These are phyloP conservation scores for Fusarium sp. DNA, from an alignment of 2,329 filamentous ascomycete genomes.

Conservation along the genomic window DNA sequence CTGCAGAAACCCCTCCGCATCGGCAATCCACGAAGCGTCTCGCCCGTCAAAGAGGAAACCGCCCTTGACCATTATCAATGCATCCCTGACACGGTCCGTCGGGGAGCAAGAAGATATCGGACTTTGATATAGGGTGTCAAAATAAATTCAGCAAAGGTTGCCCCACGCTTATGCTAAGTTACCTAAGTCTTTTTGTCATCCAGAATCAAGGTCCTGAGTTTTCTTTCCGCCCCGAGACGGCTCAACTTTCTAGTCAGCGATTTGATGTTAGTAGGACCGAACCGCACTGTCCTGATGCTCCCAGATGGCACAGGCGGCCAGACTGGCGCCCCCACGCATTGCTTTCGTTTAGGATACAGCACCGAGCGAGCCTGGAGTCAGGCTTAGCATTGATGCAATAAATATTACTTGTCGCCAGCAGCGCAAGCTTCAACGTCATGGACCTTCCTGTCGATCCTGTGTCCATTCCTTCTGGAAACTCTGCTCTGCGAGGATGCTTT, in stretches of 20 bases:
- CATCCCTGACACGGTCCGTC: not conserved
- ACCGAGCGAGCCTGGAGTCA: not conserved
- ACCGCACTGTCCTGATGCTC: not conserved
- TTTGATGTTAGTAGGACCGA: not conserved
- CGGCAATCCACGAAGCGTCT: conserved; percentile 11
- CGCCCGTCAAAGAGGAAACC: conserved; percentile 1
- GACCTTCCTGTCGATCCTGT: conserved; percentile 2
- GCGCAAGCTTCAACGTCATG: conserved; percentile 12
- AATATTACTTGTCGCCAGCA: not conserved
- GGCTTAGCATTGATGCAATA: not conserved
- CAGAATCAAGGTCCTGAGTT: not conserved
- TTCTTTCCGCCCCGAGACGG: not conserved
- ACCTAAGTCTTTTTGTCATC: not conserved
- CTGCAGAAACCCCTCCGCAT: conserved; percentile 28
- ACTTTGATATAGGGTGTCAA: not conserved
- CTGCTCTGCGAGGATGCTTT: not conserved
- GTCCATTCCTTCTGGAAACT: conserved; percentile 11
- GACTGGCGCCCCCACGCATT: conserved; percentile 16
- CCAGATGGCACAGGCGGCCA: not conserved
- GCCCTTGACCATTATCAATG: not conserved
- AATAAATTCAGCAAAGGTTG: not conserved
- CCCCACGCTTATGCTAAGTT: not conserved
- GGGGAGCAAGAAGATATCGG: not conserved
- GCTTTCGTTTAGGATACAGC: not conserved
- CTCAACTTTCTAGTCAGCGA: not conserved